Base-by-base conservation (phyloP, 768 basidiomycete species). In the Boletus fagicola region DNA sequence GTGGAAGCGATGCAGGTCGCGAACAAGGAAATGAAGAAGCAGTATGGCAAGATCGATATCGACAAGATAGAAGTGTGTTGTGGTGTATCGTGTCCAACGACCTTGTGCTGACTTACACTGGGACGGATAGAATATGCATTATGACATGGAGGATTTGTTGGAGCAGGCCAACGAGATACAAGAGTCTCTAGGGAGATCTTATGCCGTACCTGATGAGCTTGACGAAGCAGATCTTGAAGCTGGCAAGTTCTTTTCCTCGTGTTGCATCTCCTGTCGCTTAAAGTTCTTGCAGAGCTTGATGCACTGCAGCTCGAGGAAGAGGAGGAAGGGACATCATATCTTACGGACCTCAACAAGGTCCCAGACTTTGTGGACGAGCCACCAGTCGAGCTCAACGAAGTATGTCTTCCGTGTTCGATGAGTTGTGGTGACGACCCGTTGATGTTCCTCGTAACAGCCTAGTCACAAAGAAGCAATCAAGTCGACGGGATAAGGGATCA, bases 121-220 rank as follows among this genome's bases (percentile, higher is more conserved):
- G 30, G 35, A 24, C n/a, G n/a, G 52, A 33, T 68, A 98, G 95
- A 87, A 79, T 65, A 92, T 98, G 68, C 96, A 99, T 71, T 93
- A 89, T 70, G 96, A 99, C 58, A 98, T 99, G 95, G 94, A 97
- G 67, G 97, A 98, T 56, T 72, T 98, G 60, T 76, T 99, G 57
- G 97, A 98, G 67, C 94, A 97, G 71, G 92, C 94, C 11, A 98
- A 98, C 67, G 97, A 99, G 72, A 93, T 99, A 57, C 96, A 98
- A 68, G 97, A 98, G 72, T 85, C 89, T 22, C 77, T 99, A 24
- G 92, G 90, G 18, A 80, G 96, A 60, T 95, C 94, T 24, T 99
- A 99, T 72, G 92, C 88, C 15, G 92, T 98, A 0, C 97, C 97
- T 16, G 97, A 99, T 63, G 97, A 98, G 71, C 79, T 99, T 24